These are phyloP conservation scores for Myriosclerotinia scirpicola DNA, from an alignment of 2,329 filamentous ascomycete genomes.

Conservation along the genomic window DNA sequence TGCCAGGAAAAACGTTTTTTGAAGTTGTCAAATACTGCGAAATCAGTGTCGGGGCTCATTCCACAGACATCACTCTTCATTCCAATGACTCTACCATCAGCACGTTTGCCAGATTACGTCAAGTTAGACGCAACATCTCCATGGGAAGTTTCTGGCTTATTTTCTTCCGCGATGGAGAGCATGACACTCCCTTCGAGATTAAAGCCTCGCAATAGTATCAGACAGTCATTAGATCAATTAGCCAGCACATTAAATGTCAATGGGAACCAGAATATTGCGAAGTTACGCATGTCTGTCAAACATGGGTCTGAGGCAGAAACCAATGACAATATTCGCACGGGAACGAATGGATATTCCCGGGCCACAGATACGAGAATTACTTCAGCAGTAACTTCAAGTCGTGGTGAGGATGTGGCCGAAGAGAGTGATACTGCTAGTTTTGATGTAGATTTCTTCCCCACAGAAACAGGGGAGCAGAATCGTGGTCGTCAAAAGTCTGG, in stretches of 20 bases:
- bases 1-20: constrained; percentile 60
- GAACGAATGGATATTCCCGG: constrained; percentile 29
- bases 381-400: constrained; percentile 25
- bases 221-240: constrained; percentile 57
- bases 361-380: constrained; percentile 39
- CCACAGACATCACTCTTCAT: constrained; percentile 74
- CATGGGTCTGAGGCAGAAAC: constrained; percentile 24
- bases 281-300: constrained; percentile 62
- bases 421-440: constrained; percentile 39
- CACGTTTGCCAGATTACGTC: constrained; percentile 56
- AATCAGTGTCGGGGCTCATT: constrained; percentile 66
- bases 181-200: constrained; percentile 75
- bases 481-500: constrained; percentile 35
- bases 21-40: constrained; percentile 71
- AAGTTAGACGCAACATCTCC: constrained; percentile 60
- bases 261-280: constrained; percentile 77
- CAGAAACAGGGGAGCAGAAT: constrained; percentile 32
- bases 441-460: constrained; percentile 43
- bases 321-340: not conserved
- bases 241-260: constrained; percentile 68
- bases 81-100: constrained; percentile 66
- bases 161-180: constrained; percentile 75
- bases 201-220: constrained; percentile 47
- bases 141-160: constrained; percentile 80
- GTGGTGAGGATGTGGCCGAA: constrained; percentile 35